Base-by-base conservation (phyloP, 1,139 yeast species). In the Pichia sp. region DNA sequence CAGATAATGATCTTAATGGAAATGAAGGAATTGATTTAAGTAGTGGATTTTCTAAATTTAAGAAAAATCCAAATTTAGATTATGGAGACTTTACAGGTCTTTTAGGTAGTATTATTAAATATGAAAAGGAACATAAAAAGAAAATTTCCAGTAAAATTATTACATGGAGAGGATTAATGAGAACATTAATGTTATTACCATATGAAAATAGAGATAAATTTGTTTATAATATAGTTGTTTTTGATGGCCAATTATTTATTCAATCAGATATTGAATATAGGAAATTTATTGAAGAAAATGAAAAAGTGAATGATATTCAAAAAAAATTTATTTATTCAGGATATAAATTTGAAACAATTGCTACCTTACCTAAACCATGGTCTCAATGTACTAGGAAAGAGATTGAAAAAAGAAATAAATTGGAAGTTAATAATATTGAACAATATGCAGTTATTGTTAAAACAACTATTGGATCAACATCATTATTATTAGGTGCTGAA, bases 211-310 rank as follows among this genome's bases (percentile, higher is more conserved):
- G 68, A 34, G 84, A 84, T 46, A 73, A 76, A n/a, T 64, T 89
- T 20, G 79, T 78, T 50, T 66, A 85, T 45, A 79, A 86, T 51
- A 65, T 86, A 8, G 75, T 71, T 6, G 68, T 69, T 27, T 87
- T 75, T 61, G 96, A 90, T 60, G 95, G 92, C 0, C 96, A 87
- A 57, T 63, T 92, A n/a, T 87, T 89, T 61, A 78, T 92, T 39
- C 85, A 82, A 55, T 73, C 74, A 42, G 85, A 83, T 56, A 70
- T 68, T 37, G 70, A 65, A 26, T 59, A 66, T 16, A 73, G 50
- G 11, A 48, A 47, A 34, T 47, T 37, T 28, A 38, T 42, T 5
- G 35, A 49, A 35, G 52, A 49, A 41, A 39, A 55, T 34, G 58
- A 61, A 53, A 37, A 62, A 44, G 43, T 62, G 51, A 53, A 57